phyloP scores from a whole-genome alignment of 305 asterid genomes.

The Fraxinus xanthoxyloides region DNA sequence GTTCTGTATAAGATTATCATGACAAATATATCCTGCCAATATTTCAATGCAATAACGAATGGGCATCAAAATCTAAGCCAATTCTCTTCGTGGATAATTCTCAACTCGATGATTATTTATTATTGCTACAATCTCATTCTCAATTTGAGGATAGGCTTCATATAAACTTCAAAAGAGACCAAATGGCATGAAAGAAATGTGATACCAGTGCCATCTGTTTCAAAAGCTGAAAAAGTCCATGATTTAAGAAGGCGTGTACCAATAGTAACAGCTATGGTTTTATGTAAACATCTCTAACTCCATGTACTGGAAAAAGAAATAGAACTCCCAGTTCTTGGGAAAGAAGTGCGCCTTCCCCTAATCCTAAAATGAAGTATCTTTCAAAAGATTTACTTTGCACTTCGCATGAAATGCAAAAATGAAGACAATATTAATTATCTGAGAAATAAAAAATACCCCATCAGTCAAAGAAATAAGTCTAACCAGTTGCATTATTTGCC shows the following conservation, averaged over 20 bases:
- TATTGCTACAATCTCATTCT: background rate
- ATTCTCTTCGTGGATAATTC: background rate
- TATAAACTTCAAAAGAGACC: background rate
- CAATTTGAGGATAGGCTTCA: background rate
- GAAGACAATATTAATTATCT: slow-evolving; percentile 18
- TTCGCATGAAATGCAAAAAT: slow-evolving; percentile 17
- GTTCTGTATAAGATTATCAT: slow-evolving; percentile 5
- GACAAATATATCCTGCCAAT: background rate
- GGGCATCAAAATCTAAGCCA: background rate
- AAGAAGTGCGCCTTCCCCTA: background rate
- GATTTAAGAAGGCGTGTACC: background rate
- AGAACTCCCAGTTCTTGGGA: background rate
- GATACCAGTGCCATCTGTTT: slow-evolving; percentile 4
- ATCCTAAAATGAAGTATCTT: slow-evolving; percentile 9
- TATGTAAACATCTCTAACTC: background rate
- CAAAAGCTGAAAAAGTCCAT: slow-evolving; percentile 6
- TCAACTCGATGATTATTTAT: background rate
- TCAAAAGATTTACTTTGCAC: background rate
- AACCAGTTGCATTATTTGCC: background rate
- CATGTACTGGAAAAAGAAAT: background rate
- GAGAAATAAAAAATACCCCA: background rate
- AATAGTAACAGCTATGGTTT: background rate
- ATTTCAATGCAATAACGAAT: slow-evolving; percentile 1
- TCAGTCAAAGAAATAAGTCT: background rate
- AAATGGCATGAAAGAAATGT: slow-evolving; percentile 14